A percentile compares a stretch with the other conserved stretches of the same genome.
phyloP scores from a whole-genome alignment of 225 moss, liverwort and hornwort species.

The Climacium dendroides region DNA sequence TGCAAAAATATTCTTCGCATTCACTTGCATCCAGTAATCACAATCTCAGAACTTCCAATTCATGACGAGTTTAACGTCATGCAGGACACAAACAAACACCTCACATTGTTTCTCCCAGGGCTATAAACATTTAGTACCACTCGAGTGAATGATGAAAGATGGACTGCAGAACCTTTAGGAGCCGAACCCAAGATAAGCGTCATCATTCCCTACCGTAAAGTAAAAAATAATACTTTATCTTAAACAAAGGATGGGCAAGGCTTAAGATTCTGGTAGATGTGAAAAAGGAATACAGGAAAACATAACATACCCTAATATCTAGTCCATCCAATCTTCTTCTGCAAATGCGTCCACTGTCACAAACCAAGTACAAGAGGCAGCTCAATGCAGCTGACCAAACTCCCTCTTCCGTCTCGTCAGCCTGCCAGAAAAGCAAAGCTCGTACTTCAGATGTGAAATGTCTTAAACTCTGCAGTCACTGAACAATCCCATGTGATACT shows the following conservation, averaged over 20 bases:
- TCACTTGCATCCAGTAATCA: neutral
- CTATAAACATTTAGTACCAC: neutral
- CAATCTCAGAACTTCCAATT: neutral
- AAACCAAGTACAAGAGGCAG: conserved; percentile 89
- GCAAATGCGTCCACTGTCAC: conserved; percentile 84
- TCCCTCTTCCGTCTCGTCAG: conserved; percentile 85
- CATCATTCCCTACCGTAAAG: neutral
- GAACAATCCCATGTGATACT: neutral
- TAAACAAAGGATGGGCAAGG: neutral
- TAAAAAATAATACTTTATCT: neutral
- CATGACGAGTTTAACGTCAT: neutral
- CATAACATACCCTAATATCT: conserved; percentile 76
- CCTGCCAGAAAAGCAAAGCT: conserved; percentile 41
- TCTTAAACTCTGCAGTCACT: neutral
- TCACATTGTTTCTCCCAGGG: neutral
- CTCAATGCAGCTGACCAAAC: conserved; percentile 97
- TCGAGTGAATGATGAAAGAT: neutral
- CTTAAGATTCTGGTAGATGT: neutral
- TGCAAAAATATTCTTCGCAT: neutral
- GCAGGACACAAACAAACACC: neutral
- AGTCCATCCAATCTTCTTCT: conserved; percentile 68
- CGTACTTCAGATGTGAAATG: neutral
- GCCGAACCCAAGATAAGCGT: neutral
- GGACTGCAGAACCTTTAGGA: neutral
- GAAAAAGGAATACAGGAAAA: neutral